These are phyloP conservation scores for bread wheat (Triticum aestivum) DNA, from an alignment of 176 grass and related monocot species.

Conservation along the genomic window IWGSC_CS_RefSeq_v2.1 NC_057813.1:523047697-523048196, in stretches of 20 bases:
- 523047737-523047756: constrained; percentile 36
- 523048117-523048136: constrained; percentile 34
- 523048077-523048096: constrained; percentile 2
- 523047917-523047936: constrained; percentile 32
- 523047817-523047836: not conserved
- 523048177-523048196: constrained; percentile 22
- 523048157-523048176: constrained; percentile 23
- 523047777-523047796: constrained; percentile 40
- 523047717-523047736: not conserved
- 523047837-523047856: constrained; percentile 35
- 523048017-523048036: constrained; percentile 9
- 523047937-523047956: not conserved
- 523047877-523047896: constrained; percentile 48
- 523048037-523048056: constrained; percentile 11
- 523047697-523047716: not conserved
- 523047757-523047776: constrained; percentile 50
- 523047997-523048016: constrained; percentile 39
- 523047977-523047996: constrained; percentile 22
- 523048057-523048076: not conserved
- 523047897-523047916: constrained; percentile 33
- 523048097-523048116: constrained; percentile 31
- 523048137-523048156: not conserved
- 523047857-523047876: constrained; percentile 66
- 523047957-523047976: constrained; percentile 25
- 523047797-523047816: constrained; percentile 39